Percentiles rank a stretch among this genome's conserved stretches.
These are phyloP conservation scores for Cryptosporidium xiaoi DNA, from an alignment of 169 alveolate genomes.

Conservation along the genomic window DNA sequence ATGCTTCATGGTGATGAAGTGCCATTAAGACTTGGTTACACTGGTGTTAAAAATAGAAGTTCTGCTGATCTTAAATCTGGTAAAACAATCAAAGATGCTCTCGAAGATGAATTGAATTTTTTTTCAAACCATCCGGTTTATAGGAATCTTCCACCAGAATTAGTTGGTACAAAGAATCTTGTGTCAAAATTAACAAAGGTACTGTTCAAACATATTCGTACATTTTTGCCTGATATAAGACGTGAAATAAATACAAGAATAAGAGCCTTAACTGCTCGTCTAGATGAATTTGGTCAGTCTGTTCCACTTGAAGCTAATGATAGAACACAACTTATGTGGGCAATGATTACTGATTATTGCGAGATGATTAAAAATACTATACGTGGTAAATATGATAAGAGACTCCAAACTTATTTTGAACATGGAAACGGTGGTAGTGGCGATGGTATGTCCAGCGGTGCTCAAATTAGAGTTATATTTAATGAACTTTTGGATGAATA, in stretches of 20 bases:
- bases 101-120: slow-evolving; percentile 91
- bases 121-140: slow-evolving; percentile 94
- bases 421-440: slow-evolving; percentile 79
- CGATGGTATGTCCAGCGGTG: slow-evolving; percentile 86
- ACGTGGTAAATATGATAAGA: slow-evolving; percentile 93
- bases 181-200: slow-evolving; percentile 95
- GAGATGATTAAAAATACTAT: slow-evolving; percentile 94
- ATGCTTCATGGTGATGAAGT: slow-evolving; percentile 95
- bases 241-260: slow-evolving; percentile 87
- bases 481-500: slow-evolving; percentile 92
- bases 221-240: slow-evolving; percentile 95
- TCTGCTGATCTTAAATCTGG: slow-evolving; percentile 92
- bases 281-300: slow-evolving; percentile 91
- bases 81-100: slow-evolving; percentile 88
- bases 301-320: slow-evolving; percentile 92
- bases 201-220: slow-evolving; percentile 94
- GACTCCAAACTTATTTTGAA: slow-evolving; percentile 83
- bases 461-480: slow-evolving; percentile 88
- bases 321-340: slow-evolving; percentile 96
- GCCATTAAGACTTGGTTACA: slow-evolving; percentile 95
- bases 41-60: slow-evolving; percentile 95
- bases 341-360: slow-evolving; percentile 97
- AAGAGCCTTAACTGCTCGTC: slow-evolving; percentile 79
- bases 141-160: slow-evolving; percentile 90
- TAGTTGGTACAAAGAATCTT: slow-evolving; percentile 95